Conservation (phyloP, 2,329 filamentous ascomycete genomes). For the Coniochaeta ligniaria region DNA sequence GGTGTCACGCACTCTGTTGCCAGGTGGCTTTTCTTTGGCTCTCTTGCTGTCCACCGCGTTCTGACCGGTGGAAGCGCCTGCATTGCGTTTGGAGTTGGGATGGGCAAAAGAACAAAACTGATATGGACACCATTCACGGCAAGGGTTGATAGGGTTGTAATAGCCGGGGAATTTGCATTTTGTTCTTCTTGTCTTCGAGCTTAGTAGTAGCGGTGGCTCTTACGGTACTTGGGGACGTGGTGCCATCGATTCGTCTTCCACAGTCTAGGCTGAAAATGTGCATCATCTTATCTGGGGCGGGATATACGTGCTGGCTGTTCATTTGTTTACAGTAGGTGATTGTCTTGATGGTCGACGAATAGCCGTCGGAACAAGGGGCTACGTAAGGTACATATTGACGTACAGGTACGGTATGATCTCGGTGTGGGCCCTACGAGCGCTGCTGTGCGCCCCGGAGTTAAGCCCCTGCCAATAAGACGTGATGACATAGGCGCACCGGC, state of each 20-base stretch:
- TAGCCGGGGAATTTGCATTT: background rate
- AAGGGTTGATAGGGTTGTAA: background rate
- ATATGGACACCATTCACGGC: slow-evolving; percentile 2
- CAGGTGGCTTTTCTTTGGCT: background rate
- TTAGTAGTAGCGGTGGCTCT: background rate
- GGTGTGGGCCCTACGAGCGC: no score
- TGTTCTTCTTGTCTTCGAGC: background rate
- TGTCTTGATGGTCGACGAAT: no score
- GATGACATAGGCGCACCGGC: no score
- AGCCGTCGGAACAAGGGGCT: no score
- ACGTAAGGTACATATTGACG: no score
- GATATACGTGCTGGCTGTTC: no score
- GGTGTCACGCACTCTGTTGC: background rate
- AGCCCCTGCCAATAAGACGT: no score
- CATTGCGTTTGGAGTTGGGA: slow-evolving; percentile 20
- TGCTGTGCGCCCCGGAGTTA: no score
- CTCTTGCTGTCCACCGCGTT: background rate
- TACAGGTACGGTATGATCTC: no score
- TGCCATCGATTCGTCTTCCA: background rate
- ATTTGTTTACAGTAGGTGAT: no score
- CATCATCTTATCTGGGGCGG: background rate
- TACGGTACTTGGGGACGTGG: background rate
- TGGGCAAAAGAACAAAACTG: slow-evolving; percentile 14
- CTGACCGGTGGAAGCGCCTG: slow-evolving; percentile 4
- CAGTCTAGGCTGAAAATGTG: background rate